Evolutionary conservation across 345 rosid genomes (phyloP).

Genomic region (Durio zibethinus): DNA sequence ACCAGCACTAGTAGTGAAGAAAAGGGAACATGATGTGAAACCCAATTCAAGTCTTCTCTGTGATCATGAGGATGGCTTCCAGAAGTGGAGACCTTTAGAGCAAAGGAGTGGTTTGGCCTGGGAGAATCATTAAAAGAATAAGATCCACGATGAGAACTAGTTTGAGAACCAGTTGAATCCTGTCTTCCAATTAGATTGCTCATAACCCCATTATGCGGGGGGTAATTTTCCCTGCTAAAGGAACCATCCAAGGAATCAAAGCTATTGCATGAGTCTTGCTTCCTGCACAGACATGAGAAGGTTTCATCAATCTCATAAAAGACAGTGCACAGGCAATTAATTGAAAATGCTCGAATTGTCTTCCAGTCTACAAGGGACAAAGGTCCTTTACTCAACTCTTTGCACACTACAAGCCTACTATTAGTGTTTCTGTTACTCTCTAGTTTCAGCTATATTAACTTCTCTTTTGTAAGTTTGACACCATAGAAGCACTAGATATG

Average conservation of each 20-base stretch:
- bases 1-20: slow-evolving; percentile 45
- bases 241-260: slow-evolving; percentile 50
- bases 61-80: slow-evolving; percentile 35
- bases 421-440: neutral
- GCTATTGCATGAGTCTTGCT: slow-evolving; percentile 42
- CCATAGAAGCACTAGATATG: neutral
- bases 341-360: slow-evolving; percentile 1
- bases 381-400: neutral
- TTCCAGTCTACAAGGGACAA: neutral
- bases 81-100: slow-evolving; percentile 30
- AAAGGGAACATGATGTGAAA: slow-evolving; percentile 34
- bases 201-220: slow-evolving; percentile 23
- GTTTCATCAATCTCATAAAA: slow-evolving; percentile 8
- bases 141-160: slow-evolving; percentile 30
- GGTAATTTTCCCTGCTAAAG: slow-evolving; percentile 34
- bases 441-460: neutral
- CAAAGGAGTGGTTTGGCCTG: slow-evolving; percentile 37
- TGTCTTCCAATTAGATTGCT: slow-evolving; percentile 41
- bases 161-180: slow-evolving; percentile 43
- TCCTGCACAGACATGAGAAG: slow-evolving; percentile 35
- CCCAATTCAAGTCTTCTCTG: slow-evolving; percentile 31
- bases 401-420: neutral
- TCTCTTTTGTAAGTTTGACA: neutral
- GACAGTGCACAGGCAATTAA: neutral
- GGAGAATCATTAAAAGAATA: slow-evolving; percentile 38